phyloP scores from a whole-genome alignment of 1,139 yeast genomes.

The Lodderomyces theae region DNA sequence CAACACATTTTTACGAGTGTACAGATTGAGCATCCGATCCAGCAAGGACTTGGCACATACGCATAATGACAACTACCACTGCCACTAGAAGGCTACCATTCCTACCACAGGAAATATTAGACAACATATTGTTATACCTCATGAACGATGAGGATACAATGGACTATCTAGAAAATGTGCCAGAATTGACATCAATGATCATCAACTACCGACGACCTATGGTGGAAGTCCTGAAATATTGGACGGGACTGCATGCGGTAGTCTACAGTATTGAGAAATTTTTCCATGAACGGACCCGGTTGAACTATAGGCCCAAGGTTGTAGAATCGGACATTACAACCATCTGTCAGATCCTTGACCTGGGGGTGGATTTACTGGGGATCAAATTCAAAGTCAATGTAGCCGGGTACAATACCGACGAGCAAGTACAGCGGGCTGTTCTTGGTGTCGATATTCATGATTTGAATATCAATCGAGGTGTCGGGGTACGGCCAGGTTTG shows the following conservation, averaged over 20 bases:
- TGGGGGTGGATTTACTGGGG: background rate
- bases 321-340: background rate
- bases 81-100: constrained; percentile 1
- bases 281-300: background rate
- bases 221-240: background rate
- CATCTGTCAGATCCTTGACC: background rate
- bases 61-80: background rate
- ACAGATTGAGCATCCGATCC: background rate
- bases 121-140: constrained; percentile 5
- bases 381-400: background rate
- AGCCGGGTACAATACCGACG: background rate
- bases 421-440: background rate
- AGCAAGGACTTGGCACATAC: background rate
- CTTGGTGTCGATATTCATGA: background rate
- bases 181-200: constrained; percentile 4
- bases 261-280: background rate
- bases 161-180: constrained; percentile 3
- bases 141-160: constrained; percentile 7
- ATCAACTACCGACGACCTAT: constrained; percentile 8
- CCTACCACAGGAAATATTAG: constrained; percentile 10
- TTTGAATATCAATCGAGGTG: background rate
- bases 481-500: background rate
- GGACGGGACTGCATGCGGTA: background rate
- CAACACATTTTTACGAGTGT: background rate
- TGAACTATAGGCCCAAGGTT: background rate